Percentiles rank a stretch among this genome's conserved stretches.
Conservation (phyloP, 306 rosid genomes). For the Biancaea sappan region DNA sequence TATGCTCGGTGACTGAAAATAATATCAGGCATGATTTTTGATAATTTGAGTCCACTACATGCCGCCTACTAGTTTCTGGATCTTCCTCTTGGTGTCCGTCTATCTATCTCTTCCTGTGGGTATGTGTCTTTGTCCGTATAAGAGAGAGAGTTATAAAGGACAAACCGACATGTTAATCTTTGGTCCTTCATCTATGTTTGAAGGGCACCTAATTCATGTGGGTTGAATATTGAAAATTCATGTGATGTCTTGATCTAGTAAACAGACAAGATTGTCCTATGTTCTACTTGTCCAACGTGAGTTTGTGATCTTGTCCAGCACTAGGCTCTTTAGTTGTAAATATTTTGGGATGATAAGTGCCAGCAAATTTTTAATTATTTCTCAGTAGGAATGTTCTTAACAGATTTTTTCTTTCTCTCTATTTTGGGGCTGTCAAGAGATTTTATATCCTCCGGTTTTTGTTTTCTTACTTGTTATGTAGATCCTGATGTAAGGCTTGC, state of each 20-base stretch:
- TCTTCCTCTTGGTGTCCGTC: not conserved
- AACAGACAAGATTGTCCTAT: slow-evolving; percentile 4
- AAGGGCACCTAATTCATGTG: not conserved
- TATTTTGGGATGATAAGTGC: slow-evolving; percentile 24
- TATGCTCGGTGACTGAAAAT: not conserved
- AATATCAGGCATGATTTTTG: not conserved
- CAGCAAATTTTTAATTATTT: slow-evolving; percentile 7
- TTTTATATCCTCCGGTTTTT: slow-evolving; percentile 25
- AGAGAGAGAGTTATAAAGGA: slow-evolving; percentile 5
- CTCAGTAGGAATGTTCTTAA: not conserved
- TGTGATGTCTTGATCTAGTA: slow-evolving; percentile 6
- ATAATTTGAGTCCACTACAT: not conserved
- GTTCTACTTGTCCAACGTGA: slow-evolving; percentile 11
- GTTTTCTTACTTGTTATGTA: slow-evolving; percentile 38
- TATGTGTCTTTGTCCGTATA: not conserved
- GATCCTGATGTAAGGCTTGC: slow-evolving; percentile 99
- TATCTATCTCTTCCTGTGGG: slow-evolving; percentile 1
- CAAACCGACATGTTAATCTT: slow-evolving; percentile 22
- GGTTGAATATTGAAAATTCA: slow-evolving; percentile 10
- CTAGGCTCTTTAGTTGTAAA: not conserved
- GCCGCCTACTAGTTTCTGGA: slow-evolving; percentile 2
- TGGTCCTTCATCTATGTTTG: not conserved
- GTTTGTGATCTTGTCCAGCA: slow-evolving; percentile 9
- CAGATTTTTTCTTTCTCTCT: too few species aligned
- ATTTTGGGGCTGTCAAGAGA: too few species aligned